phyloP scores from a whole-genome alignment of 2,329 filamentous ascomycete species.

The Aspergillus chevalieri region DNA sequence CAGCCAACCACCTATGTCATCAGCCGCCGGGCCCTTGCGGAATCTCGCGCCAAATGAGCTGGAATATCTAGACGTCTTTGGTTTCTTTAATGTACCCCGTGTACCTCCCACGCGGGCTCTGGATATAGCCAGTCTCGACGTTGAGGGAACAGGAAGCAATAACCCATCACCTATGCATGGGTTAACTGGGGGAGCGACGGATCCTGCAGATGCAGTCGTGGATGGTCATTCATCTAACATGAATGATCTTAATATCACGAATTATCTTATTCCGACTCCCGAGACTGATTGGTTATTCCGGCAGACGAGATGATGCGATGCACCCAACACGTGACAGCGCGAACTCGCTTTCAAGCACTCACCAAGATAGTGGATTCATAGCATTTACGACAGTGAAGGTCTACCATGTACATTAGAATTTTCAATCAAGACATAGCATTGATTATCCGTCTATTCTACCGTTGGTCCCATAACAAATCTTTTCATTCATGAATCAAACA shows the following conservation, averaged over 20 bases:
- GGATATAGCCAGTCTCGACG: slow-evolving; percentile 21
- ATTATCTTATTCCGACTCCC: slow-evolving; percentile 41
- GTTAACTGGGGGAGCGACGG: slow-evolving; percentile 14
- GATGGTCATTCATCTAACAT: slow-evolving; percentile 16
- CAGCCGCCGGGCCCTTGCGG: slow-evolving; percentile 46
- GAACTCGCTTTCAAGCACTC: not conserved
- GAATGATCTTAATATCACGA: slow-evolving; percentile 42
- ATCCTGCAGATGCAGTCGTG: slow-evolving; percentile 11
- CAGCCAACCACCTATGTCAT: slow-evolving; percentile 22
- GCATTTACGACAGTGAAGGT: no score
- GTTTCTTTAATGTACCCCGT: slow-evolving; percentile 87
- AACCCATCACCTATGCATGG: slow-evolving; percentile 35
- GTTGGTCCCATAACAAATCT: not conserved
- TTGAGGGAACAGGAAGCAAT: slow-evolving; percentile 15
- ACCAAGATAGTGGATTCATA: not conserved
- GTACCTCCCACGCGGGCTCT: slow-evolving; percentile 45
- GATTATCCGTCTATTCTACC: no score
- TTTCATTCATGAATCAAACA: not conserved
- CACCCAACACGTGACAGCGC: not conserved
- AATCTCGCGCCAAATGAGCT: slow-evolving; percentile 73
- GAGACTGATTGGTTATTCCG: slow-evolving; percentile 43
- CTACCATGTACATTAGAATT: not conserved
- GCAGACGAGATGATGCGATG: slow-evolving; percentile 10
- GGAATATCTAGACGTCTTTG: slow-evolving; percentile 87
- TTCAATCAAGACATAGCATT: no score